Evolutionary conservation across 208 protist genomes (phyloP).

Genomic region (Eutreptiella sp.): DNA sequence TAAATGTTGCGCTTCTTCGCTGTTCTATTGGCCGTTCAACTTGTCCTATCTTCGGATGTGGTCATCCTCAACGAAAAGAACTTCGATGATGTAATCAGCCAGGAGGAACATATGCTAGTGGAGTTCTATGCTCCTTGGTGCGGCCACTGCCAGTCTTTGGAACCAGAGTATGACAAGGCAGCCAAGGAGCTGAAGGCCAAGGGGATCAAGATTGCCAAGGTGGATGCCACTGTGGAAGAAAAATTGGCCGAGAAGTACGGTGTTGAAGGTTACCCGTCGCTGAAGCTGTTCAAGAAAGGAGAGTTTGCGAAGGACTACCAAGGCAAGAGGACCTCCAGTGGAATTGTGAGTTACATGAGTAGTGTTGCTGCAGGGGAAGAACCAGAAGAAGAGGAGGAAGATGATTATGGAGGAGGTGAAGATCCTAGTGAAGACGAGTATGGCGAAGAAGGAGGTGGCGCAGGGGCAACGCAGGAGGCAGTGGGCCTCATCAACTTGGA

Average conservation of each 20-base stretch:
- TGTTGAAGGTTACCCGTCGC: slow-evolving; percentile 23
- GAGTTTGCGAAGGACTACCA: slow-evolving; percentile 8
- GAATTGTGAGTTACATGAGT: neutral
- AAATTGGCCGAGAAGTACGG: slow-evolving; percentile 28
- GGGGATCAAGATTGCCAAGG: slow-evolving; percentile 32
- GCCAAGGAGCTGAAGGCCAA: slow-evolving; percentile 24
- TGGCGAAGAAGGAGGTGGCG: too few relatives aligned
- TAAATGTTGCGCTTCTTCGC: too few relatives aligned
- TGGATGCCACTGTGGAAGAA: slow-evolving; percentile 32
- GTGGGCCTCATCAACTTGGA: too few relatives aligned
- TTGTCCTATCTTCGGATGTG: too few relatives aligned
- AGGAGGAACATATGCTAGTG: slow-evolving; percentile 38
- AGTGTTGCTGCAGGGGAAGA: too few relatives aligned
- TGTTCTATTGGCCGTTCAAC: too few relatives aligned
- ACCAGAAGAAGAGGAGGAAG: too few relatives aligned
- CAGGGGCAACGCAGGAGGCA: too few relatives aligned
- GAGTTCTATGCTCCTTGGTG: slow-evolving; percentile 92
- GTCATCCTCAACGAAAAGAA: slow-evolving; percentile 27
- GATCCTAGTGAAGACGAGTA: too few relatives aligned
- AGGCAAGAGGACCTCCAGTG: neutral
- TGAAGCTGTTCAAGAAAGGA: slow-evolving; percentile 36
- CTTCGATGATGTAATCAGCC: slow-evolving; percentile 20
- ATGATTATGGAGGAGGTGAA: too few relatives aligned
- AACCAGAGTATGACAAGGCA: slow-evolving; percentile 71
- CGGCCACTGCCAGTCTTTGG: slow-evolving; percentile 85